These are phyloP conservation scores for Capsicum rhomboideum DNA, from an alignment of 257 asterid species.

Conservation along the genomic window DNA sequence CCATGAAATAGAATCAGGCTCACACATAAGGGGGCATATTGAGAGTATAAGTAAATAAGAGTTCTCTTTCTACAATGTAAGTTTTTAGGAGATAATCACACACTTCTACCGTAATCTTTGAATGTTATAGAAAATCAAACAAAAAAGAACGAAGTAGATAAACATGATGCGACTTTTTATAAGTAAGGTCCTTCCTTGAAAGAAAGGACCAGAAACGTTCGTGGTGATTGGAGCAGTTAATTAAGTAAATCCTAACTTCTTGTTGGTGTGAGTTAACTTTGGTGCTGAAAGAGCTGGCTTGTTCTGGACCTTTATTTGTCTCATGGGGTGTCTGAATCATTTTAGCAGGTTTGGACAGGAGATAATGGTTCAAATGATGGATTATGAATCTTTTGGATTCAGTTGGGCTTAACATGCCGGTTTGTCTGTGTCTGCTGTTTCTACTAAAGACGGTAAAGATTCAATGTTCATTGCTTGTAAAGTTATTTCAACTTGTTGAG, in stretches of 20 bases:
- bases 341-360: slow-evolving; percentile 5
- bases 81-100: neutral
- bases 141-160: neutral
- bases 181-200: neutral
- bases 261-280: neutral
- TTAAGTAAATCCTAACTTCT: neutral
- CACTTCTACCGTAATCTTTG: neutral
- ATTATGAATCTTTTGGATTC: neutral
- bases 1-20: neutral
- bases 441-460: neutral
- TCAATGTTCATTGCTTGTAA: neutral
- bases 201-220: neutral
- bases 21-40: neutral
- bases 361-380: neutral
- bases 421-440: neutral
- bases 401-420: neutral
- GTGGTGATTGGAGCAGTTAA: neutral
- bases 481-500: neutral
- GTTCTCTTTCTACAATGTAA: neutral
- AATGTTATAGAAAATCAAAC: neutral
- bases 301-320: neutral
- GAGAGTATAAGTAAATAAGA: neutral
- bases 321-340: neutral
- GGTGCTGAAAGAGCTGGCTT: neutral
- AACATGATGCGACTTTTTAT: neutral